A percentile compares a stretch with the other conserved stretches of the same genome.
These are phyloP conservation scores for Metschnikowia shivogae DNA, from an alignment of 805 yeast genomes.

Conservation along the genomic window DNA sequence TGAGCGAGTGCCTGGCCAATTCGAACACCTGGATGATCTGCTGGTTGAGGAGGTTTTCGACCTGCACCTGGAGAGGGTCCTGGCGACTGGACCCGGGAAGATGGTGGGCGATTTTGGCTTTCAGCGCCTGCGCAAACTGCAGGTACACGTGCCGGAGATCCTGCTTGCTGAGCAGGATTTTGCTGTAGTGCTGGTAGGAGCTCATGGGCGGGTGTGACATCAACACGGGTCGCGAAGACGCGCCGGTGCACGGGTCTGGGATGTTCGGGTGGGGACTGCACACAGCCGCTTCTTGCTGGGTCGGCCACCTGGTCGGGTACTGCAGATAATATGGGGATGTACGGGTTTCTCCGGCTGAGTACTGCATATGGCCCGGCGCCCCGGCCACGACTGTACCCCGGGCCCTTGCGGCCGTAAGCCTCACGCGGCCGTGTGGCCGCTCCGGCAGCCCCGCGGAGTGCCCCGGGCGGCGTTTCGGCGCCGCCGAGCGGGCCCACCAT, in stretches of 20 bases:
- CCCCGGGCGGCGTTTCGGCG: too few relatives aligned
- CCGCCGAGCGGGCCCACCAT: not conserved
- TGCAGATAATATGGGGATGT: too few relatives aligned
- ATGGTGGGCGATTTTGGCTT: constrained; percentile 44
- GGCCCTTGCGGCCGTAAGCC: too few relatives aligned
- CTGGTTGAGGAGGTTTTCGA: constrained; percentile 40
- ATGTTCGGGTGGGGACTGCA: not conserved
- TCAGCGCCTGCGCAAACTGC: constrained; percentile 40
- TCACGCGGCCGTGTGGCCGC: too few relatives aligned
- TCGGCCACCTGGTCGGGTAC: too few relatives aligned
- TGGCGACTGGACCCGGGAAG: constrained; percentile 38
- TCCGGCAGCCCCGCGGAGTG: too few relatives aligned
- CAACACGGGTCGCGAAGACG: not conserved
- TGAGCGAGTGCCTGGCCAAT: constrained; percentile 49
- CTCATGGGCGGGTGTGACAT: constrained; percentile 14
- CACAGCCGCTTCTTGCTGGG: too few relatives aligned
- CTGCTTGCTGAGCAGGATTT: constrained; percentile 46
- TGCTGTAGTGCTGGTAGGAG: constrained; percentile 29
- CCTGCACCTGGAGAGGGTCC: constrained; percentile 46
- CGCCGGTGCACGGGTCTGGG: not conserved
- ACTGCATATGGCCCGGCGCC: too few relatives aligned
- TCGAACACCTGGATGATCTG: constrained; percentile 55
- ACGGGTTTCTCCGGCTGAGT: too few relatives aligned
- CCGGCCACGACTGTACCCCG: too few relatives aligned
- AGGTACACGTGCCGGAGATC: constrained; percentile 50